Percentiles rank a stretch among this genome's conserved stretches.
Conservation (phyloP, 805 yeast species). For the Pichia pseudocactophila region DNA sequence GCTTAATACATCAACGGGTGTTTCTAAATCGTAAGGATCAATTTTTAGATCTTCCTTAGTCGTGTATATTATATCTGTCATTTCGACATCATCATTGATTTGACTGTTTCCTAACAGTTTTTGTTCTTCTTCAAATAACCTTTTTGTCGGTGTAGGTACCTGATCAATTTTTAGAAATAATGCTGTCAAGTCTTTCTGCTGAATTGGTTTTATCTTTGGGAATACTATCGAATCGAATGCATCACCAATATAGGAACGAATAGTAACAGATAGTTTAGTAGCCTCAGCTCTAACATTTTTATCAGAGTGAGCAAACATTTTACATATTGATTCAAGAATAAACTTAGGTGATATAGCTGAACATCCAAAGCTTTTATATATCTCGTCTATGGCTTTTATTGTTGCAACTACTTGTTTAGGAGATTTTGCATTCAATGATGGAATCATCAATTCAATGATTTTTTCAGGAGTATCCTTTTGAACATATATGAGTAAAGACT, state of each 20-base stretch:
- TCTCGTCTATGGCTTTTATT: conserved; percentile 44
- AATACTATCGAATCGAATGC: conserved; percentile 50
- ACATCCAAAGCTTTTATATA: conserved; percentile 58
- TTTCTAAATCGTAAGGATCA: conserved; percentile 66
- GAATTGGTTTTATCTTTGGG: conserved; percentile 78
- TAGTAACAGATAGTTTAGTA: conserved; percentile 52
- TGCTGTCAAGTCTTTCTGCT: conserved; percentile 71
- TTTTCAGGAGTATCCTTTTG: conserved; percentile 62
- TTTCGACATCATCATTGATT: conserved; percentile 32
- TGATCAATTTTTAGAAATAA: conserved; percentile 47
- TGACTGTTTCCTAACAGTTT: conserved; percentile 15
- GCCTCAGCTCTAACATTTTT: conserved; percentile 78
- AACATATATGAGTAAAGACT: conserved; percentile 50
- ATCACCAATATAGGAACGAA: conserved; percentile 68
- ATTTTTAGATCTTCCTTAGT: conserved; percentile 19
- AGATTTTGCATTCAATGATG: conserved; percentile 49
- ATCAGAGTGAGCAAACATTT: conserved; percentile 78
- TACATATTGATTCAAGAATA: conserved; percentile 49
- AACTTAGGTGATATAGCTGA: conserved; percentile 47
- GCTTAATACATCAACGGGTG: conserved; percentile 57
- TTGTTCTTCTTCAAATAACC: conserved; percentile 37
- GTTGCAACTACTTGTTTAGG: conserved; percentile 77
- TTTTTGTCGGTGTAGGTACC: conserved; percentile 44
- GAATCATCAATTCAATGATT: conserved; percentile 57
- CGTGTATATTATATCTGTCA: conserved; percentile 22